Conservation (phyloP, 106 monocot genomes). For the Dioscorea alata region DNA sequence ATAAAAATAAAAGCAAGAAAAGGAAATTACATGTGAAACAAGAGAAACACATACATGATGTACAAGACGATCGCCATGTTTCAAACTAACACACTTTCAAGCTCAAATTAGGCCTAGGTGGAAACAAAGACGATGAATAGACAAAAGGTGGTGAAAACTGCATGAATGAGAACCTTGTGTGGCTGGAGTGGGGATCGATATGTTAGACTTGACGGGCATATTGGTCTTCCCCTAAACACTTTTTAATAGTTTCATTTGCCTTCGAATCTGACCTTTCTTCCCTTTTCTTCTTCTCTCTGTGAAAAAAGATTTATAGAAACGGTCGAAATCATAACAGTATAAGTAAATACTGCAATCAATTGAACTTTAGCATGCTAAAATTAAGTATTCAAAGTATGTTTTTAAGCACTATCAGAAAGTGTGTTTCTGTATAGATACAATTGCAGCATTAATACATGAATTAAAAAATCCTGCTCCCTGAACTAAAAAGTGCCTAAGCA, state of each 20-base stretch:
- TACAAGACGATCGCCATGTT: not conserved
- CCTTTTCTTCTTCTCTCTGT: slow-evolving; percentile 79
- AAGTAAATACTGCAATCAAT: not conserved
- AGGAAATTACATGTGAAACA: no score
- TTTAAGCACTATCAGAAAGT: not conserved
- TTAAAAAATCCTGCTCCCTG: no score
- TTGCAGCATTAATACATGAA: no score
- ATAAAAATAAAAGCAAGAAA: no score
- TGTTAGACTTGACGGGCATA: slow-evolving; percentile 16
- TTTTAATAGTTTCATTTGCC: slow-evolving; percentile 54
- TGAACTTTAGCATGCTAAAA: not conserved
- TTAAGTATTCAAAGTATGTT: not conserved
- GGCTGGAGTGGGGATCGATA: not conserved
- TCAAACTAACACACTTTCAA: not conserved
- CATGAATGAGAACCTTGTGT: not conserved
- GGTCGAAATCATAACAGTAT: not conserved
- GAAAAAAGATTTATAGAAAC: not conserved
- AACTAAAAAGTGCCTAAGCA: no score
- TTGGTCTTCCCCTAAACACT: slow-evolving; percentile 39
- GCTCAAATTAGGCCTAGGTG: not conserved
- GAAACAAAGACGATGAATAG: not conserved
- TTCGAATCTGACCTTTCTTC: slow-evolving; percentile 52
- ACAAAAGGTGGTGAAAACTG: not conserved
- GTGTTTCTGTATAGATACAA: not conserved
- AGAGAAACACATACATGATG: no score